Evolutionary conservation across 2,329 filamentous ascomycete genomes (phyloP).

Genomic region (Colletotrichum tabaci): DNA sequence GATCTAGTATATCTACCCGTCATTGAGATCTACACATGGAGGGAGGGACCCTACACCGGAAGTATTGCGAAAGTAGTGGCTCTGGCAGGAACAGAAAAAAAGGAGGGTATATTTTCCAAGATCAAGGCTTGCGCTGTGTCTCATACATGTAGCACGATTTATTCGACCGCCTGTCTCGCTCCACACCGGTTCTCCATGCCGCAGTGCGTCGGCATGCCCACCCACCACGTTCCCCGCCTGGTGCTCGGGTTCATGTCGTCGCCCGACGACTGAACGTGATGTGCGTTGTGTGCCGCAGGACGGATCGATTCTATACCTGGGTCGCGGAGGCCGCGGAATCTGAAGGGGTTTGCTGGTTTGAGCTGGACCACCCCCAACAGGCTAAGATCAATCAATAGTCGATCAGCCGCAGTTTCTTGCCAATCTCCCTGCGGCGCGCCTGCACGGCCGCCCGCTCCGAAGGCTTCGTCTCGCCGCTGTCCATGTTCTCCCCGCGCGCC

Average conservation of each 20-base stretch:
- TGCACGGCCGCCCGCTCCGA: constrained; percentile 74
- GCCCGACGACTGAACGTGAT: too few species aligned
- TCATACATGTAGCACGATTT: neutral
- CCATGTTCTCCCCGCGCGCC: constrained; percentile 72
- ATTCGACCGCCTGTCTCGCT: neutral
- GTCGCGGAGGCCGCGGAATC: too few species aligned
- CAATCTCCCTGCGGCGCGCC: constrained; percentile 75
- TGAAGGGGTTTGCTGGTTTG: too few species aligned
- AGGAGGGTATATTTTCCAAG: constrained; percentile 28
- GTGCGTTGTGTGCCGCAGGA: neutral
- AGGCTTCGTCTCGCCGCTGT: constrained; percentile 66
- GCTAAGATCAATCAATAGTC: constrained; percentile 68
- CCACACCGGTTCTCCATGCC: neutral
- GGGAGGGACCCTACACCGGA: too few species aligned
- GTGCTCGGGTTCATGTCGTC: too few species aligned
- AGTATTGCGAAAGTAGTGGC: neutral
- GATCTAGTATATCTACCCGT: too few species aligned
- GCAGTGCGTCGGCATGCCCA: neutral
- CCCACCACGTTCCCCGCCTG: too few species aligned
- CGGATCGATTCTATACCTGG: too few species aligned
- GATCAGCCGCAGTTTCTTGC: constrained; percentile 79
- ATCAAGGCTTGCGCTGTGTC: constrained; percentile 17
- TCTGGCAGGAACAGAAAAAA: neutral
- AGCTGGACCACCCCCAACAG: too few species aligned
- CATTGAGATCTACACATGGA: too few species aligned